These are phyloP conservation scores for Cylindrodendrum hubeiense DNA, from an alignment of 2,329 filamentous ascomycete species.

Conservation along the genomic window DNA sequence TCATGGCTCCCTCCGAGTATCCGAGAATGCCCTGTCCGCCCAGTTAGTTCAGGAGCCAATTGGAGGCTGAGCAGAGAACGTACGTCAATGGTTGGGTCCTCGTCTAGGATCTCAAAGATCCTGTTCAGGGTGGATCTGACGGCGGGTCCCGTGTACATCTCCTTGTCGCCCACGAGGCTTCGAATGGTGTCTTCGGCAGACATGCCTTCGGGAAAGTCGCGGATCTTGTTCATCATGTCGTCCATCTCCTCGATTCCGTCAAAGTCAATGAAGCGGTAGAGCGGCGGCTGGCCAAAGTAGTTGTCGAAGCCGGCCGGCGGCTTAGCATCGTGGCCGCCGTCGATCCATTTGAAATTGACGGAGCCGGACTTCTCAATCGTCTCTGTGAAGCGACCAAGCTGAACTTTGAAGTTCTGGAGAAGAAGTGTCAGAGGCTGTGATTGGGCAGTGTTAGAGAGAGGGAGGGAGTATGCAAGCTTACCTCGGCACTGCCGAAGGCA, in stretches of 20 bases:
- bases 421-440: slow-evolving; percentile 16
- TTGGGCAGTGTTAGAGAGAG: background rate
- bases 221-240: slow-evolving; percentile 63
- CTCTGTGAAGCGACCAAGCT: slow-evolving; percentile 55
- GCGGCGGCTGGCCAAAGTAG: slow-evolving; percentile 68
- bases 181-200: slow-evolving; percentile 69
- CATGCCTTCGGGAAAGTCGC: slow-evolving; percentile 65
- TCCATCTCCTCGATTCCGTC: slow-evolving; percentile 57
- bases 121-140: slow-evolving; percentile 32
- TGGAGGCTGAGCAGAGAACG: slow-evolving; percentile 5
- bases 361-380: slow-evolving; percentile 30
- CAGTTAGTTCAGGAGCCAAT: background rate
- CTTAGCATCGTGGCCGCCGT: slow-evolving; percentile 62
- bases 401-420: slow-evolving; percentile 66
- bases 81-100: slow-evolving; percentile 50
- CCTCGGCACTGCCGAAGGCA: slow-evolving; percentile 68
- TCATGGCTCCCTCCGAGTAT: slow-evolving; percentile 71
- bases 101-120: slow-evolving; percentile 59
- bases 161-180: slow-evolving; percentile 55
- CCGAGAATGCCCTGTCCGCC: slow-evolving; percentile 62
- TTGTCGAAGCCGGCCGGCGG: slow-evolving; percentile 67
- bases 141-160: slow-evolving; percentile 29
- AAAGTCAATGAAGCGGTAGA: slow-evolving; percentile 67
- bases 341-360: slow-evolving; percentile 60
- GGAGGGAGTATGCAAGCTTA: slow-evolving; percentile 47